These are phyloP conservation scores for Geranium rotundifolium DNA, from an alignment of 345 rosid species.

Conservation along the genomic window DNA sequence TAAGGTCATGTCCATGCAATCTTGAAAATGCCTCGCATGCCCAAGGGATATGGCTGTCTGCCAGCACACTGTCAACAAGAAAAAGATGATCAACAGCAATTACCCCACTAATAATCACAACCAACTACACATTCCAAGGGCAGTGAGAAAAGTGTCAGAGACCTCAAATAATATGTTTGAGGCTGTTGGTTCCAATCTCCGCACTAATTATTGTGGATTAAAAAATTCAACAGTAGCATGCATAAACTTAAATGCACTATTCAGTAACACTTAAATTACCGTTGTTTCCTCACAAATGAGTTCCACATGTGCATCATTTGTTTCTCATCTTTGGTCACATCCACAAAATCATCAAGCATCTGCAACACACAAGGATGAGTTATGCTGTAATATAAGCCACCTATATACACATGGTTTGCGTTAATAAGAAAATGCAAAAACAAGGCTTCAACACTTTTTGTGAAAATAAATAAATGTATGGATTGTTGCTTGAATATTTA, in stretches of 20 bases:
- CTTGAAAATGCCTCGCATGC: conserved; percentile 91
- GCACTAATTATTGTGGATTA: no score
- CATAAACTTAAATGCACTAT: not conserved
- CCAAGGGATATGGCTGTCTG: conserved; percentile 99
- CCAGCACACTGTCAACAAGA: conserved; percentile 55
- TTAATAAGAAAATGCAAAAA: not conserved
- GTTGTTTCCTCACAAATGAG: conserved; percentile 91
- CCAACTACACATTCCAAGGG: no score
- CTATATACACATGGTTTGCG: not conserved
- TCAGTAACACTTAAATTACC: conserved; percentile 29
- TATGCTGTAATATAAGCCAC: not conserved
- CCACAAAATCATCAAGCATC: conserved; percentile 99
- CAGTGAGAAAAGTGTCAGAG: no score
- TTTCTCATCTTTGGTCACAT: conserved; percentile 93
- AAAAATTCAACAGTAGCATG: not conserved
- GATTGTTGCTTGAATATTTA: no score
- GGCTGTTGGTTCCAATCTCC: no score
- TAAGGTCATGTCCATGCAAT: conserved; percentile 62
- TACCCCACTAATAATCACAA: no score
- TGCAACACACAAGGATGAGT: conserved; percentile 22
- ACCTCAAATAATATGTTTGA: no score
- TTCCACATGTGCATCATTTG: conserved; percentile 99
- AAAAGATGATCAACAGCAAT: not conserved
- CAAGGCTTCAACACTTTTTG: no score
- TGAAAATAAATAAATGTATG: no score